Conservation (phyloP, 202 grass and related monocot species). For the Setaria italica region DNA sequence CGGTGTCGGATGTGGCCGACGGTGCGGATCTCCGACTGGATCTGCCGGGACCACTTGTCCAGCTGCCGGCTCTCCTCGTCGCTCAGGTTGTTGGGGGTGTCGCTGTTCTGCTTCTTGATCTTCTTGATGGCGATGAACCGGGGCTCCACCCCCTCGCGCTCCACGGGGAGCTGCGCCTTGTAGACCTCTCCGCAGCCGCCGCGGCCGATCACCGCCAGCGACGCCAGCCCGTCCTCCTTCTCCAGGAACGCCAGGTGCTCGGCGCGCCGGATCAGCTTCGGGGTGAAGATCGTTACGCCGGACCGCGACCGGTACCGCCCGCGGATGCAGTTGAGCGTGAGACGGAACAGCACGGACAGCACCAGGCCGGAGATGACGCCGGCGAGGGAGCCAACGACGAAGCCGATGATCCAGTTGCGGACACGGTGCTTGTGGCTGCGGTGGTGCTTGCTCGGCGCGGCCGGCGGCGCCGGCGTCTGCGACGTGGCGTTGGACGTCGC, state of each 20-base stretch:
- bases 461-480: background rate
- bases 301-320: conserved; percentile 54
- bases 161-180: conserved; percentile 64
- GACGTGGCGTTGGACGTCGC: background rate
- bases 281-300: conserved; percentile 71
- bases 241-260: conserved; percentile 82
- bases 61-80: conserved; percentile 89
- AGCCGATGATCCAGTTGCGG: conserved; percentile 79
- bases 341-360: conserved; percentile 62
- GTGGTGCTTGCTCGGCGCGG: background rate
- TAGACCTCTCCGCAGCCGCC: conserved; percentile 91
- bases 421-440: conserved; percentile 41
- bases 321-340: conserved; percentile 70
- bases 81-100: conserved; percentile 58
- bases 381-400: conserved; percentile 53
- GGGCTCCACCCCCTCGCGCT: conserved; percentile 42
- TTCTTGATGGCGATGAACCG: conserved; percentile 83
- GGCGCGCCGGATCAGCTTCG: conserved; percentile 60
- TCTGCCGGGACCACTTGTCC: conserved; percentile 89
- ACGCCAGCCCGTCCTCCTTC: conserved; percentile 68
- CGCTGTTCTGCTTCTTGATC: conserved; percentile 54
- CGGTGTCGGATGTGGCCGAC: conserved; percentile 92
- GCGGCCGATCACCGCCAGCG: conserved; percentile 69
- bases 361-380: conserved; percentile 59
- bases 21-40: conserved; percentile 89